Base-by-base conservation (phyloP, 2,329 filamentous ascomycete genomes). In the Boeremia exigua region DNA sequence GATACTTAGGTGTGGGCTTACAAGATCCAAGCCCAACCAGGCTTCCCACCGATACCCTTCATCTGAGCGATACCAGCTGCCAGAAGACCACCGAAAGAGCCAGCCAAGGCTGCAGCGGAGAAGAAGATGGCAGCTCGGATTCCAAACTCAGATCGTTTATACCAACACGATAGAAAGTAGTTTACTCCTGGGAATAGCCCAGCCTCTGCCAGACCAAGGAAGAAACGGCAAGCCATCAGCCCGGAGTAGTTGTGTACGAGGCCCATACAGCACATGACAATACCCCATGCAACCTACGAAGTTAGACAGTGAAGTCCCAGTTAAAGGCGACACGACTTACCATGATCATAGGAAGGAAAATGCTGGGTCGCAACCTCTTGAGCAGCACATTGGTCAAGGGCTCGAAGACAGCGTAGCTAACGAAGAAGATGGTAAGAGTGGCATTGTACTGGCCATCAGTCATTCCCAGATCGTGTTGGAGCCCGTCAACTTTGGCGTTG, bases 331-430 rank as follows among this genome's bases (percentile, higher is more conserved):
- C 2, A 12, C 62, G 68, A 60, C 48, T 56, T 6, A 84, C 82
- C 88, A 96, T 96, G 69, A 96, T 96, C 29, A 84, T 79, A 2
- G 92, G 89, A 51, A 96, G 86, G 70, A 96, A 96, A 48, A 93
- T 77, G 34, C 88, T 91, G 0, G 92, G 92, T 1, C 86, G 83
- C 58, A 91, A 78, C 15, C 82, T 83, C 77, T 96, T 96, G 56
- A 96, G 85, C 23, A 96, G 76, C 42, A 94, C 80, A 71, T 96
- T 96, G 56, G 90, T 92, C 38, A 92, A 66, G 0, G 87, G 86
- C 72, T 95, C 91, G 60, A 91, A 92, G 30, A 92, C 76, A 2
- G 90, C 83, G 72, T 96, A 96, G 0, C 89, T 92, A 45, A 96
- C 82, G 78, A 96, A 96, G 79, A 96, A 96, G 64, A 96, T 88